These are phyloP conservation scores for Pyrenophora teres DNA, from an alignment of 2,329 filamentous ascomycete species.

Conservation along the genomic window DNA sequence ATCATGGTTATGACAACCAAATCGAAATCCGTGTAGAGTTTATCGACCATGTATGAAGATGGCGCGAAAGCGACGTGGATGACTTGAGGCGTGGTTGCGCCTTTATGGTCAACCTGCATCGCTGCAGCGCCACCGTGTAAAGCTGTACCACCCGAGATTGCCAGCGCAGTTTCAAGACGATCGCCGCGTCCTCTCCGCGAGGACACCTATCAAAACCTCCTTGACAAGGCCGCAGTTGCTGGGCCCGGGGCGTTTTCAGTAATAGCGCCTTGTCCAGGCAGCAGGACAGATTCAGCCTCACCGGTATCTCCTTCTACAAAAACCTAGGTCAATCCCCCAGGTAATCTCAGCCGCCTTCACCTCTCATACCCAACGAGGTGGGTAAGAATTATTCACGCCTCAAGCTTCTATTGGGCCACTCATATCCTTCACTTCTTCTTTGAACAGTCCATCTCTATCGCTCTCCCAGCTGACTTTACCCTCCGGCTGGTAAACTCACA, in stretches of 20 bases:
- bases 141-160: constrained; percentile 1
- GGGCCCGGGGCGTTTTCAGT: neutral
- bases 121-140: neutral
- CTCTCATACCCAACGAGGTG: neutral
- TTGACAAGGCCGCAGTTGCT: neutral
- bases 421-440: too few species aligned
- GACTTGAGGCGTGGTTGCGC: neutral
- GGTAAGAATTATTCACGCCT: neutral
- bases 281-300: constrained; percentile 9
- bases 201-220: neutral
- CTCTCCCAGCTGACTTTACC: too few species aligned
- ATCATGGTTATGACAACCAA: too few species aligned
- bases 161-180: neutral
- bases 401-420: too few species aligned
- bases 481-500: too few species aligned
- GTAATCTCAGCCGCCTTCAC: neutral
- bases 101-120: neutral
- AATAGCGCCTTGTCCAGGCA: constrained; percentile 6
- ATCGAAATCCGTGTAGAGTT: too few species aligned
- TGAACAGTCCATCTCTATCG: too few species aligned
- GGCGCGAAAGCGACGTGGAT: too few species aligned
- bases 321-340: neutral
- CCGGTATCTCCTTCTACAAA: constrained; percentile 2
- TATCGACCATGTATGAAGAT: too few species aligned
- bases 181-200: neutral